Evolutionary conservation across 495 filamentous ascomycete genomes (phyloP).

Genomic region (Penicillium steckii): DNA sequence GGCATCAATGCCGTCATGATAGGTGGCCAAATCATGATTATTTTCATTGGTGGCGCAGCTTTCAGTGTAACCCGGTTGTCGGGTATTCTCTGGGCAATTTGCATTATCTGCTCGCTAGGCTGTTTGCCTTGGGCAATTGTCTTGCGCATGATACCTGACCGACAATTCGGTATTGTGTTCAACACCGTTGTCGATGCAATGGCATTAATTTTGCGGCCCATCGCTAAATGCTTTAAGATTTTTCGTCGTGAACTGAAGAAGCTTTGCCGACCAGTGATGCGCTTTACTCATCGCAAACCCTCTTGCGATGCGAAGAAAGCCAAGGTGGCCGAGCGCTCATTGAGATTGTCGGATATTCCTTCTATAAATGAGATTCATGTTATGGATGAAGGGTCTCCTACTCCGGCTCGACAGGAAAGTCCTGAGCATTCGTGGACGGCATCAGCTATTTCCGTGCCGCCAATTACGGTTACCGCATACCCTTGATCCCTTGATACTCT

Average conservation of each 20-base stretch:
- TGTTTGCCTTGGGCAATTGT: conserved; percentile 73
- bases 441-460: conserved; percentile 26
- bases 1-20: conserved; percentile 77
- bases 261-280: conserved; percentile 22
- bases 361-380: conserved; percentile 7
- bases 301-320: neutral
- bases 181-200: conserved; percentile 25
- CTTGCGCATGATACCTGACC: conserved; percentile 66
- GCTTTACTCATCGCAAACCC: conserved; percentile 19
- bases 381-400: conserved; percentile 1
- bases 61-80: conserved; percentile 70
- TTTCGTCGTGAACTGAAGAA: conserved; percentile 17
- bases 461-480: conserved; percentile 38
- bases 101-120: conserved; percentile 65
- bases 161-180: conserved; percentile 47
- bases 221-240: conserved; percentile 19
- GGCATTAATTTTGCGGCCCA: conserved; percentile 27
- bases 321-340: neutral
- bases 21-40: conserved; percentile 75
- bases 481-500: conserved; percentile 16
- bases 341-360: neutral
- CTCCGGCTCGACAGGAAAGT: conserved; percentile 7
- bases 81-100: conserved; percentile 72
- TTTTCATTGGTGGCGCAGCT: conserved; percentile 72
- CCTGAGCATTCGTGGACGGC: conserved; percentile 21